Conservation (phyloP, 2,329 filamentous ascomycete genomes). For the Colletotrichum tofieldiae region DNA sequence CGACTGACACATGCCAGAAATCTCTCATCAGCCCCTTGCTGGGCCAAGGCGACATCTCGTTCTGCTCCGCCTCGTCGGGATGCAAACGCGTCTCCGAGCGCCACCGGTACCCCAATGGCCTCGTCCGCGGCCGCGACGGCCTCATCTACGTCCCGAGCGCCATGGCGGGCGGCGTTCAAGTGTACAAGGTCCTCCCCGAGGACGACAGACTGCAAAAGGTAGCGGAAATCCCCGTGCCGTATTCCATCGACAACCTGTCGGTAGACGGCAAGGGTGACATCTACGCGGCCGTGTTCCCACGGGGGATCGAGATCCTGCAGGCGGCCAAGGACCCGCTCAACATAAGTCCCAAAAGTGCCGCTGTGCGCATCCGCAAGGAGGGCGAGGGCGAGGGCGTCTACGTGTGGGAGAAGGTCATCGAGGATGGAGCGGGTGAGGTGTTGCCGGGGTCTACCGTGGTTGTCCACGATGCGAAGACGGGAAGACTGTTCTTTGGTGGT, state of each 20-base stretch:
- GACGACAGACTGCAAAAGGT: conserved; percentile 43
- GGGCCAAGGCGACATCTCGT: conserved; percentile 48
- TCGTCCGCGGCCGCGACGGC: conserved; percentile 46
- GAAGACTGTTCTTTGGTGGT: conserved; percentile 49
- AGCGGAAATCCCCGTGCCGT: conserved; percentile 43
- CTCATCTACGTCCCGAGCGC: conserved; percentile 53
- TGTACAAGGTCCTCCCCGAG: conserved; percentile 31
- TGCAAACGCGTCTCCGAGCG: conserved; percentile 46
- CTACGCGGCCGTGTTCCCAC: conserved; percentile 47
- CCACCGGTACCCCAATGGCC: conserved; percentile 52
- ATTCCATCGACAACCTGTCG: conserved; percentile 49
- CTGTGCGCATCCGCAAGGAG: conserved; percentile 46
- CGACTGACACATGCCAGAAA: conserved; percentile 29
- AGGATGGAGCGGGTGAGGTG: conserved; percentile 47
- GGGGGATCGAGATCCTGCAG: conserved; percentile 36
- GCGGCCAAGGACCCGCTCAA: conserved; percentile 45
- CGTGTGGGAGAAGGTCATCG: conserved; percentile 48
- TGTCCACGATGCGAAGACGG: conserved; percentile 49
- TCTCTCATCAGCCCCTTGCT: conserved; percentile 46
- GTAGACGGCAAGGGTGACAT: conserved; percentile 48
- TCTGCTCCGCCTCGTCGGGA: conserved; percentile 46
- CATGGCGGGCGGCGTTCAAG: conserved; percentile 44
- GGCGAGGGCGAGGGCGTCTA: conserved; percentile 35
- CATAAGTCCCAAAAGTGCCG: conserved; percentile 39
- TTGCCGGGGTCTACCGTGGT: conserved; percentile 47